A percentile compares a stretch with the other conserved stretches of the same genome.
phyloP scores from a whole-genome alignment of 768 basidiomycete species.

The Cystofilobasidium bisporidii region DNA sequence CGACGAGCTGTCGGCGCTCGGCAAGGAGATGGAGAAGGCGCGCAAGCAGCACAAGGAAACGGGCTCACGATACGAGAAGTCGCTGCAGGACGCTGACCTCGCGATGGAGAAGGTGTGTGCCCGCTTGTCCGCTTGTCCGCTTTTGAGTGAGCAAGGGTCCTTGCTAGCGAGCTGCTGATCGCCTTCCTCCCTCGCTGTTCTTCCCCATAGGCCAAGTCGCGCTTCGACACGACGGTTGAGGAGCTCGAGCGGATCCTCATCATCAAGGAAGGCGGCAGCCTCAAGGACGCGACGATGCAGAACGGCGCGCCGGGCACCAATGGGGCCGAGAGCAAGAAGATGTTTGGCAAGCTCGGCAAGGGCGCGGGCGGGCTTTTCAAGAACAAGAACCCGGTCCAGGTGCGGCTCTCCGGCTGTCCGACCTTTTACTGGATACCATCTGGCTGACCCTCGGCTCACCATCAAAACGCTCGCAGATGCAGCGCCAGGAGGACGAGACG shows the following conservation, averaged over 20 bases:
- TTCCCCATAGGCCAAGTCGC: slow-evolving; percentile 51
- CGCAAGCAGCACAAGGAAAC: slow-evolving; percentile 92
- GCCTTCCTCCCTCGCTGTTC: background rate
- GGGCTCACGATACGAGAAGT: slow-evolving; percentile 74
- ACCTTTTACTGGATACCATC: no score
- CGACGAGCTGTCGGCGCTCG: slow-evolving; percentile 75
- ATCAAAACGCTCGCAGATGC: slow-evolving; percentile 53
- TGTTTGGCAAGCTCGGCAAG: slow-evolving; percentile 69
- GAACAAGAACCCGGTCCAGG: slow-evolving; percentile 84
- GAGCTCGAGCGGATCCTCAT: slow-evolving; percentile 85
- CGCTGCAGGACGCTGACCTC: slow-evolving; percentile 74
- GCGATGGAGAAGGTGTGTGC: slow-evolving; percentile 61
- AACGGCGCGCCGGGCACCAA: slow-evolving; percentile 48
- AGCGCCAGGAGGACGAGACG: slow-evolving; percentile 90
- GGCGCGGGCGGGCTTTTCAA: slow-evolving; percentile 72
- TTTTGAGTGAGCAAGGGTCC: no score
- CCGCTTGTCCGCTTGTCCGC: background rate
- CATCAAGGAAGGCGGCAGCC: slow-evolving; percentile 88
- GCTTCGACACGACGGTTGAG: slow-evolving; percentile 81
- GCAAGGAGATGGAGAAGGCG: slow-evolving; percentile 89
- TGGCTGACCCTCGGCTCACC: background rate
- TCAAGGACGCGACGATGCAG: slow-evolving; percentile 57
- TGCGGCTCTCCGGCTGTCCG: slow-evolving; percentile 33
- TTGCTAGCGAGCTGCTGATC: background rate
- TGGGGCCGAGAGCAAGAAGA: slow-evolving; percentile 59